phyloP scores from a whole-genome alignment of 2,329 filamentous ascomycete genomes.

The Paracorniculantispora psalliotae region DNA sequence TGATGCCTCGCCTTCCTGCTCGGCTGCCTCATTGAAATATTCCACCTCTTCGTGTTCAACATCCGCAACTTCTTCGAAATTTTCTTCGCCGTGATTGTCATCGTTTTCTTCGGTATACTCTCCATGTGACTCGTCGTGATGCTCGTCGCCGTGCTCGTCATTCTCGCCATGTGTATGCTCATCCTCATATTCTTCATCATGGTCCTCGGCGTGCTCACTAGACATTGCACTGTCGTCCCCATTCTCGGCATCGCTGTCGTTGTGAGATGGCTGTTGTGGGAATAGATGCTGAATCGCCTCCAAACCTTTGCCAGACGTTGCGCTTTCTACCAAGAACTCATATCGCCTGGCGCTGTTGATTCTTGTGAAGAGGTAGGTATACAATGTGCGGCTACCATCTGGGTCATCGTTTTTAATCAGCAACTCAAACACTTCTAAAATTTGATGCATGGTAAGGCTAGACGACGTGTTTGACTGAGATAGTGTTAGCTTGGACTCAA shows the following conservation, averaged over 20 bases:
- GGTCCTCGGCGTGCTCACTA: slow-evolving; percentile 16
- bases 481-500: slow-evolving; percentile 22
- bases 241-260: slow-evolving; percentile 1
- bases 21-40: slow-evolving; percentile 16
- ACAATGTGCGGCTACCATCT: slow-evolving; percentile 33
- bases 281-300: slow-evolving; percentile 38
- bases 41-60: slow-evolving; percentile 15
- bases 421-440: slow-evolving; percentile 39
- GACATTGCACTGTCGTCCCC: slow-evolving; percentile 17
- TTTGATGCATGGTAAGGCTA: slow-evolving; percentile 34
- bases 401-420: slow-evolving; percentile 41
- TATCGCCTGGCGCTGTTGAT: slow-evolving; percentile 35
- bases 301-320: slow-evolving; percentile 35
- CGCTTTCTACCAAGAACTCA: slow-evolving; percentile 37
- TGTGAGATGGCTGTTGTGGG: slow-evolving; percentile 3
- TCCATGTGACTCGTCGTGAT: slow-evolving; percentile 12
- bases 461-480: slow-evolving; percentile 32
- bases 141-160: slow-evolving; percentile 18
- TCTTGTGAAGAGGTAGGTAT: slow-evolving; percentile 38
- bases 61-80: slow-evolving; percentile 13
- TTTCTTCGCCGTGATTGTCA: slow-evolving; percentile 19
- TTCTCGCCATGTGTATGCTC: slow-evolving; percentile 2
- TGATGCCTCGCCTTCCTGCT: slow-evolving; percentile 12
- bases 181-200: slow-evolving; percentile 20
- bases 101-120: slow-evolving; percentile 16